Evolutionary conservation across 352 stramenopile genomes (phyloP), one percentile per base, ranked within the genome.

Genomic region (Globisporangium splendens): DNA sequence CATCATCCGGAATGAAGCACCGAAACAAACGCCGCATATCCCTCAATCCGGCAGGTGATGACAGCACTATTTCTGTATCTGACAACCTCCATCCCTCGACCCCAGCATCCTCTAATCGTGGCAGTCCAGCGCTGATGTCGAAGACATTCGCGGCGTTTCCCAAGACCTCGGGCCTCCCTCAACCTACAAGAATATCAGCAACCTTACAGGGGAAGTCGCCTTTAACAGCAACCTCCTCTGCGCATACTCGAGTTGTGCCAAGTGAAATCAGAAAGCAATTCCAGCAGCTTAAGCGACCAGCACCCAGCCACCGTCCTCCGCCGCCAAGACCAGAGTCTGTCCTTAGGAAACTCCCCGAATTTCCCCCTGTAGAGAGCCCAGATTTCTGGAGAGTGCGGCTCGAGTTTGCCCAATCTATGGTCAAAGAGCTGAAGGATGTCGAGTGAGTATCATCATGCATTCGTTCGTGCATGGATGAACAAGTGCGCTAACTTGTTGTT

Each of bases 321-420:
- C 10, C 31, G 31, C 33, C 17, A 28, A 51, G 24, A 28, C 7
- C 24, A 50, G 15, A 13, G 11, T 42, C 52, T 1, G 52, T 50
- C 14, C 42, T 59, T 21, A 43, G 24, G 41, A 42, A 28, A 39
- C 18, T 49, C 22, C 24, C 24, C 4, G 20, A 56, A 12, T 56
- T 54, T 14, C 46, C 55, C 18, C 38, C 33, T 17, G 18, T 15
- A 38, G 46, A 54, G 13, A 47, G 54, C 8, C 55, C 55, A 49
- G 55, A 61, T 20, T 61, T 61, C 55, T 61, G 55, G 55, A 61
- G 28, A 61, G 48, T 42, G 55, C 55, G 55, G 28, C 35, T 61
- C 20, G 28, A 54, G 18, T 61, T 61, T 18, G 46, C 39, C n/a
- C 6, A 46, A 22, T 49, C 46, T n/a, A 33, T 31, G 20, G 24